phyloP scores from a whole-genome alignment of 345 rosid species.

The Citrus reticulata region DNA sequence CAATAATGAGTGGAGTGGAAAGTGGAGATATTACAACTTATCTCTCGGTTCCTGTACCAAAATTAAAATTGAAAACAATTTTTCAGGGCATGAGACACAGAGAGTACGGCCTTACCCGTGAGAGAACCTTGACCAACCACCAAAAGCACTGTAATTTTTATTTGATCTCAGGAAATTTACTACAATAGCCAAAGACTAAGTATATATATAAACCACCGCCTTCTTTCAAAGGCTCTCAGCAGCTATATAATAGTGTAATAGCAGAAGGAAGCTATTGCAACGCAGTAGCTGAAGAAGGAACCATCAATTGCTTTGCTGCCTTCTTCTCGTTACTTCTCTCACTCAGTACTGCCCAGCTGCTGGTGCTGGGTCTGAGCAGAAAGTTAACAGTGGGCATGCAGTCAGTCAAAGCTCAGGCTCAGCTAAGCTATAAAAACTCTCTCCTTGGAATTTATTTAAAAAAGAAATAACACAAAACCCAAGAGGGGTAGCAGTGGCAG shows the following conservation, averaged over 20 bases:
- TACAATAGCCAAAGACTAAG: constrained; percentile 15
- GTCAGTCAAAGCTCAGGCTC: constrained; percentile 20
- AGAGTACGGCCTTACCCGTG: neutral
- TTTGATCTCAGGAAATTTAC: constrained; percentile 1
- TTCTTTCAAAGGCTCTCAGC: neutral
- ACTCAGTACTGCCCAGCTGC: neutral
- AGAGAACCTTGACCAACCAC: neutral
- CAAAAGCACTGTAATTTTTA: neutral
- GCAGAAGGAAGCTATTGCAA: neutral
- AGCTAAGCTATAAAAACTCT: neutral
- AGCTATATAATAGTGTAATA: neutral
- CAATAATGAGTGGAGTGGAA: constrained; percentile 13
- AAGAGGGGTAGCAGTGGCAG: neutral
- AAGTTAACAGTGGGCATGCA: neutral
- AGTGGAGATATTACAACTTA: neutral
- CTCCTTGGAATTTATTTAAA: neutral
- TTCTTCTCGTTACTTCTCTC: too few relatives aligned
- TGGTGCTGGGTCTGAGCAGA: constrained; percentile 11
- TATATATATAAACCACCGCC: constrained; percentile 22
- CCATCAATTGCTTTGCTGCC: constrained; percentile 15
- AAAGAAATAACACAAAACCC: neutral
- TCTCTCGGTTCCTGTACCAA: neutral
- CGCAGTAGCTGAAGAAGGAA: constrained; percentile 10
- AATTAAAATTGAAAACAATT: neutral
- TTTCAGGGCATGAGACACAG: neutral